Conservation (phyloP, 1,284 basidiomycete species). For the Austropuccinia psidii region DNA sequence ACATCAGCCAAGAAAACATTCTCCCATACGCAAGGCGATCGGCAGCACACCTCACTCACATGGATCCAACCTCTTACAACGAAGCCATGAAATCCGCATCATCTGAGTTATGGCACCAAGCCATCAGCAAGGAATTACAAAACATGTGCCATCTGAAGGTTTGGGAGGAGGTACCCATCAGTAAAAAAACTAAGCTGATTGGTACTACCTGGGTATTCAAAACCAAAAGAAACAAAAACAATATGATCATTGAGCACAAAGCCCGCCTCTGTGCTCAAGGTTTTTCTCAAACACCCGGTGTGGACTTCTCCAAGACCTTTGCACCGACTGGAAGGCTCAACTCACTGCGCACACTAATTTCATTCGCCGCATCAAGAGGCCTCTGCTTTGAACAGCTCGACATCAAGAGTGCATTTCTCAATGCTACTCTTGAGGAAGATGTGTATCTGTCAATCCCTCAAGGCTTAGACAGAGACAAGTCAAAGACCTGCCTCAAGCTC, state of each 20-base stretch:
- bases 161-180: neutral
- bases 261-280: too few relatives aligned
- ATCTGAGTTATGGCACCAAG: neutral
- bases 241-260: neutral
- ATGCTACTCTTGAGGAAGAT: neutral
- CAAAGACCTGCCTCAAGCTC: neutral
- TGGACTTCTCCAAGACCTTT: neutral
- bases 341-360: too few relatives aligned
- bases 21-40: too few relatives aligned
- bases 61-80: too few relatives aligned
- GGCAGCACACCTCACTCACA: too few relatives aligned
- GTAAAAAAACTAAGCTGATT: neutral
- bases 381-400: too few relatives aligned
- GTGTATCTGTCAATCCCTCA: neutral
- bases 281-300: neutral
- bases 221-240: neutral
- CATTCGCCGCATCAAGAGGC: too few relatives aligned
- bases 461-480: neutral
- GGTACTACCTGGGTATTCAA: neutral
- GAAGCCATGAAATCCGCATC: too few relatives aligned
- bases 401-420: neutral
- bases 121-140: neutral
- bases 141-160: neutral
- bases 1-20: too few relatives aligned
- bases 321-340: too few relatives aligned